These are phyloP conservation scores for Nemania bipapillata DNA, from an alignment of 2,329 filamentous ascomycete species.

Conservation along the genomic window DNA sequence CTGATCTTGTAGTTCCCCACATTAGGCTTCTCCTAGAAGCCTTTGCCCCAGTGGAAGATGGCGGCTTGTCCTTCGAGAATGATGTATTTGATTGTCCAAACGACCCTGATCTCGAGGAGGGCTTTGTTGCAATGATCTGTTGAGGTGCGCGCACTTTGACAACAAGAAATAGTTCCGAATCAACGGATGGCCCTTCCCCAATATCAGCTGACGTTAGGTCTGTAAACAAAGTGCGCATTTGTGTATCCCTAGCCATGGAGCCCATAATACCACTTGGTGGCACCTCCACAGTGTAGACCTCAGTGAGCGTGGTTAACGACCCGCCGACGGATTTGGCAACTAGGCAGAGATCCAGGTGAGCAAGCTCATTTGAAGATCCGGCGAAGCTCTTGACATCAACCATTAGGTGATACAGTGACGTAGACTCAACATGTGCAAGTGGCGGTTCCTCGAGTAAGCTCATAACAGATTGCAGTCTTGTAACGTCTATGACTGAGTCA, in stretches of 20 bases:
- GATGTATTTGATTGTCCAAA: slow-evolving; percentile 54
- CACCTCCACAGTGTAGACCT: slow-evolving; percentile 83
- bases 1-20: slow-evolving; percentile 70
- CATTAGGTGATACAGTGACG: slow-evolving; percentile 80
- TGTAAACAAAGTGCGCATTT: slow-evolving; percentile 85
- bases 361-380: slow-evolving; percentile 78
- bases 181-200: slow-evolving; percentile 69
- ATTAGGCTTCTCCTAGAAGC: slow-evolving; percentile 72
- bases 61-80: slow-evolving; percentile 62
- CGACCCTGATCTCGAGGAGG: slow-evolving; percentile 64
- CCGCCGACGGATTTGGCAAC: slow-evolving; percentile 75
- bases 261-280: slow-evolving; percentile 77
- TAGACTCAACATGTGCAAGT: slow-evolving; percentile 71
- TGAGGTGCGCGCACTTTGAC: slow-evolving; percentile 77
- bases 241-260: slow-evolving; percentile 70
- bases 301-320: slow-evolving; percentile 75
- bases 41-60: slow-evolving; percentile 63
- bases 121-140: slow-evolving; percentile 60
- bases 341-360: slow-evolving; percentile 80
- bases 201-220: slow-evolving; percentile 83
- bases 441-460: slow-evolving; percentile 89
- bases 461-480: slow-evolving; percentile 93
- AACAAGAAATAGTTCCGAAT: slow-evolving; percentile 82
- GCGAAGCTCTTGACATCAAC: slow-evolving; percentile 86
- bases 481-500: slow-evolving; percentile 91